These are phyloP conservation scores for Gonium pectorale DNA, from an alignment of 139 green algal genomes.

Conservation along the genomic window DNA sequence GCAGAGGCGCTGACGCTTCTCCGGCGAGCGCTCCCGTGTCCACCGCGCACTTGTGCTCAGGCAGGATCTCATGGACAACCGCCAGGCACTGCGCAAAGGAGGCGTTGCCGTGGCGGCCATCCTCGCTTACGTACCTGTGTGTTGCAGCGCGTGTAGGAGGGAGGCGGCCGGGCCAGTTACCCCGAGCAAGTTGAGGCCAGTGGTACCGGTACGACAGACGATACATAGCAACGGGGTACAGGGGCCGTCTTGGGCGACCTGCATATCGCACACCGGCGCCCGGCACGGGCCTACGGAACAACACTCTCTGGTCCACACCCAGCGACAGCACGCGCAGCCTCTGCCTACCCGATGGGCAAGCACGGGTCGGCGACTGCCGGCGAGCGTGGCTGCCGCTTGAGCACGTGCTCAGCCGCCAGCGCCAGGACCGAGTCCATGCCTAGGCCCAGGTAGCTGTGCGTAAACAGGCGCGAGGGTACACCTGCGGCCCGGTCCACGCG, in stretches of 20 bases:
- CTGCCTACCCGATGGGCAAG: constrained; percentile 51
- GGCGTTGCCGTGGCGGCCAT: constrained; percentile 44
- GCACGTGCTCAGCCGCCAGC: constrained; percentile 5
- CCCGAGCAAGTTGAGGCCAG: too few species aligned
- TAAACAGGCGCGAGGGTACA: constrained; percentile 52
- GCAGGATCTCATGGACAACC: constrained; percentile 39
- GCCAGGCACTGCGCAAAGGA: constrained; percentile 46
- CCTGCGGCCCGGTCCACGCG: too few species aligned
- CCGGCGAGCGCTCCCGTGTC: too few species aligned
- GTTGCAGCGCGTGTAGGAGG: too few species aligned
- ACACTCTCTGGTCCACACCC: too few species aligned
- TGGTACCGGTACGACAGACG: too few species aligned
- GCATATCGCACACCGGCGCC: too few species aligned
- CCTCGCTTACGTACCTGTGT: constrained; percentile 51
- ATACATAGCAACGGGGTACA: too few species aligned
- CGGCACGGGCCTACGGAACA: too few species aligned
- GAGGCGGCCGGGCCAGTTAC: too few species aligned
- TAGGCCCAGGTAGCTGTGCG: constrained; percentile 67
- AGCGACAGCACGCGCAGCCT: background rate
- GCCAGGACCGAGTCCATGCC: constrained; percentile 55
- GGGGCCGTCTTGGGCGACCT: too few species aligned
- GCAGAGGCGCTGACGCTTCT: too few species aligned
- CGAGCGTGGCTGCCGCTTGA: background rate
- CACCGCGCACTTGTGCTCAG: constrained; percentile 39
- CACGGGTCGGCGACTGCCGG: constrained; percentile 45